Evolutionary conservation across 495 filamentous ascomycete species (phyloP), one percentile per base, ranked within the genome.

Genomic region (Aspergillus hancockii): DNA sequence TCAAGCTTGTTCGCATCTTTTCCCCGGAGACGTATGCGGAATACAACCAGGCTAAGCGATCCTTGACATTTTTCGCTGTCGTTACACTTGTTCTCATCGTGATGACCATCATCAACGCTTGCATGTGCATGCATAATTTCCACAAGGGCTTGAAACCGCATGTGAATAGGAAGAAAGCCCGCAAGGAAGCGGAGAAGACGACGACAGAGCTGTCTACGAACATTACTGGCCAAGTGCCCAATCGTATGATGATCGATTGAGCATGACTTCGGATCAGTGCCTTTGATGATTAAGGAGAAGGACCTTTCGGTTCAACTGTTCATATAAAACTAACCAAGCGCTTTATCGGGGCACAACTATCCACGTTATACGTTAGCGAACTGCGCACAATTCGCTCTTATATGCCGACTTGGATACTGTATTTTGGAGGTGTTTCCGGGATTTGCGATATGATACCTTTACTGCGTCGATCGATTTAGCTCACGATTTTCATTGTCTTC

Each of bases 1-100:
- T 98, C 85, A 98, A 98, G 80, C 85, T 97, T 25, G 86, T 92
- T 55, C 92, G 94, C 68, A 98, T 98, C 87, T 98, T 95, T 77
- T 82, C 84, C 58, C 73, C 79, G 16, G 63, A 63, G 14, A 77
- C 76, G n/a, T 68, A 63, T 28, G 31, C 70, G 7, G 70, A 79
- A 57, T 98, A 97, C 73, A 57, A 79, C 23, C 85, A 93, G 0
- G 92, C 91, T 18, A 84, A 86, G 46, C 84, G 85, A 55, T 90
- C 86, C 43, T 80, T 98, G 67, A 98, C 94, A 21, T 90, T 90
- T 60, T 98, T 98, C 73, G 92, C 94, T 53, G 85, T 96, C 57
- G 89, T 98, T 65, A 97, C 95, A 21, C 85, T 98, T 31, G 66
- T 94, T 28, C 77, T 97, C 59, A 92, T 98, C 65, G 76, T 96